Base-by-base conservation (phyloP, 2,329 filamentous ascomycete species). In the Emmonsiellopsis sp. region DNA sequence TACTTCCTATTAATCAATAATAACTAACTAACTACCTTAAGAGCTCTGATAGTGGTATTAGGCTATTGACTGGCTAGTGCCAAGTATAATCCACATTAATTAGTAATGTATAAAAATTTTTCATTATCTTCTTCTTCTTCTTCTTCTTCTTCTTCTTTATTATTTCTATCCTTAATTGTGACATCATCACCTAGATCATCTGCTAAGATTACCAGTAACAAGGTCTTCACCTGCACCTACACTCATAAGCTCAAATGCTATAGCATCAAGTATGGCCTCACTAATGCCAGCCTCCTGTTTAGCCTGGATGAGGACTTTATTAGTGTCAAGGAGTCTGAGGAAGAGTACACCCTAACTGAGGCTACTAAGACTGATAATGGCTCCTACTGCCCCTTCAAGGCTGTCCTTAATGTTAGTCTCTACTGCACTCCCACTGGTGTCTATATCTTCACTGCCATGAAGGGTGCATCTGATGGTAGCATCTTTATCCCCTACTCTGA, bases 91-190 rank as follows among this genome's bases (percentile, higher is more conserved):
- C n/a, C n/a, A n/a, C n/a, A n/a, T n/a, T n/a, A n/a, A n/a, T n/a
- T n/a, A n/a, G n/a, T n/a, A n/a, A n/a, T n/a, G n/a, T n/a, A n/a
- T n/a, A n/a, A n/a, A n/a, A n/a, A n/a, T n/a, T n/a, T n/a, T n/a
- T n/a, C n/a, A n/a, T n/a, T n/a, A n/a, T n/a, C n/a, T n/a, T n/a
- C n/a, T n/a, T n/a, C n/a, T n/a, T n/a, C n/a, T n/a, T n/a, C n/a
- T n/a, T n/a, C n/a, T n/a, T n/a, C n/a, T n/a, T n/a, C n/a, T n/a
- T n/a, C n/a, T n/a, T n/a, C n/a, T n/a, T n/a, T n/a, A n/a, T n/a
- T n/a, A n/a, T n/a, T n/a, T n/a, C n/a, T n/a, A n/a, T n/a, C n/a
- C 94, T 89, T 83, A 95, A 97, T 87, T 89, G 90, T 78, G 92
- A 98, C 83, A 95, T 97, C 81, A 87, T 97, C 80, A 85, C 84